Evolutionary conservation across 208 protist genomes (phyloP), one percentile per base, ranked within the genome.

Genomic region (Trypanosoma theileri): DNA sequence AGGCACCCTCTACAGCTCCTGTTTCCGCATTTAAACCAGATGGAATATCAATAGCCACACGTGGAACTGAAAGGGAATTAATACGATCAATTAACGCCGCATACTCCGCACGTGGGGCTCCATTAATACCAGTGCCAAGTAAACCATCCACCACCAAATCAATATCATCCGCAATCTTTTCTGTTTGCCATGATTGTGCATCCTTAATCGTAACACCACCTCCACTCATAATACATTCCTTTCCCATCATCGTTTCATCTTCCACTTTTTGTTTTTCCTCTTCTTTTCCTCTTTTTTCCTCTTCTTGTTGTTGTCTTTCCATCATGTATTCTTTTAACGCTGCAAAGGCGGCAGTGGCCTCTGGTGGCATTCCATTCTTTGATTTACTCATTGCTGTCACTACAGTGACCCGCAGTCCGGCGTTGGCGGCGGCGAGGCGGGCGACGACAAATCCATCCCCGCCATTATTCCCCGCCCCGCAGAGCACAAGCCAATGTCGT

Each of bases 361-460:
- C 86, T 19, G 70, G 26, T 19, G 90, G 90, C 21, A 84, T 67
- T 17, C 82, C 59, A 22, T 88, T 84, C 24, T 21, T 75, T 50
- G 66, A 71, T 21, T 80, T 80, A 71, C 93, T 83, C 9, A 62
- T 73, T 22, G 28, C 28, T 6, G 28, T 35, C 28, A 85, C 52
- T 68, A 95, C 86, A 48, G 80, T 91, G 42, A 95, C 90, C 6
- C 28, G 28, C 6, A 7, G 0, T 48, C 54, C 69, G 19, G 75
- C 77, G 0, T 41, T 70, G n/a, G 51, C 48, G 3, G 72, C 70
- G 45, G 85, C 84, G 57, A 81, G 80, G 0, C 79, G 78, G 0
- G 90, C 90, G 31, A 95, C 80, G 31, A 89, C 85, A 79, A 88
- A 93, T 14, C 85, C 90, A 73, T 95, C 90, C 10, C 90, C 90